Evolutionary conservation across 192 early-diverging fungal genomes (phyloP), one percentile per base, ranked within the genome.

Genomic region (Entomortierella parvispora): DNA sequence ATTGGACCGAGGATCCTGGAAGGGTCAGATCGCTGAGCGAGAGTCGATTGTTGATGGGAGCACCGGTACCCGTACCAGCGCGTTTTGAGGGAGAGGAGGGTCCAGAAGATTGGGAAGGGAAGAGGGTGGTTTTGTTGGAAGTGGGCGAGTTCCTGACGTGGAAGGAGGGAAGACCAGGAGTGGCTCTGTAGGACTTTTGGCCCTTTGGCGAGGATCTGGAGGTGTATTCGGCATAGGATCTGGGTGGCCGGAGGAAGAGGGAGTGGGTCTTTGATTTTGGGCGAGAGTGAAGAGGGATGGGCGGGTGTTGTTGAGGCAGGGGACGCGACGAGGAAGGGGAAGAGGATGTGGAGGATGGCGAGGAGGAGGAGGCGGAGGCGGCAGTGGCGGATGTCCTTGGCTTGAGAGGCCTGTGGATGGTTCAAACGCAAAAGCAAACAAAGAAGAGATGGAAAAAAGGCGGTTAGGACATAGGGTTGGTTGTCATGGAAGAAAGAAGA

Each of bases 191-290:
- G 20, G 49, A n/a, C 8, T 25, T 18, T 0, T 0, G 17, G 11
- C n/a, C 48, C 48, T 49, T 49, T 11, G 48, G 48, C 23, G 48
- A 49, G 12, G n/a, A 18, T 25, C 23, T 49, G 48, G 23, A 7
- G 5, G 7, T 12, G n/a, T n/a, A 20, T 11, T 43, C 25, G 17
- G 2, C 46, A 25, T 48, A 57, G 43, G 34, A 3, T 23, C 55
- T 66, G 45, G 64, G 44, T 11, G 64, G 64, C 5, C 25, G 51
- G 28, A 66, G 25, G 29, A 47, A 66, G 10, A 55, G 10, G 4
- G 64, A 66, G 29, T 34, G 52, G 20, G 29, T 9, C 1, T 22
- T 4, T 6, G 43, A 18, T 22, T 40, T 40, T 40, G 3, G 37
- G 4, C 1, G 37, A 46, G 26, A 59, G 28, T 3, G 15, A 14